Evolutionary conservation across 2,329 filamentous ascomycete genomes (phyloP), one percentile per base, ranked within the genome.

Genomic region (Raffaelea arxii): DNA sequence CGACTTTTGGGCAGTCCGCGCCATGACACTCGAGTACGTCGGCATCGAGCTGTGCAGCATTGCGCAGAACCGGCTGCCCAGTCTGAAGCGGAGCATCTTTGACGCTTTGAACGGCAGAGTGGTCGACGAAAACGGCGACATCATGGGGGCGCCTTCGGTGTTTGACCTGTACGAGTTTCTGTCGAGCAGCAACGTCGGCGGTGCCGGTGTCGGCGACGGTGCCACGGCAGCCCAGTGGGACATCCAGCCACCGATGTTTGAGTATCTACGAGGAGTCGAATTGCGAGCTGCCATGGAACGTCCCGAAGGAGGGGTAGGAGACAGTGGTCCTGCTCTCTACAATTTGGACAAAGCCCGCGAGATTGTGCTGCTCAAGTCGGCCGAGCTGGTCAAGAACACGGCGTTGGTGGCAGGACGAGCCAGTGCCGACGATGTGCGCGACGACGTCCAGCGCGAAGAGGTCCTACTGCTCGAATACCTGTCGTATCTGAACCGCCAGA

Each of bases 141-240:
- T 79, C 5, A 69, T 84, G 32, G 84, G 47, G n/a, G 49, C 88
- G 48, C 75, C 83, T 1, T 89, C 85, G 4, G 76, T 97, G 6
- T 95, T 97, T 58, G 89, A 96, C 53, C 74, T 97, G 21, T 92
- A 94, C 56, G 92, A 98, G 64, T 97, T 97, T 57, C 76, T 92
- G 49, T 63, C 74, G 2, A 60, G 70, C 19, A 71, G 72, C 40
- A n/a, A n/a, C n/a, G n/a, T n/a, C n/a, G n/a, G n/a, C n/a, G n/a
- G n/a, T n/a, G n/a, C n/a, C n/a, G n/a, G n/a, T n/a, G n/a, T n/a
- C n/a, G n/a, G n/a, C n/a, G n/a, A n/a, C n/a, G 69, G 63, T 16
- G 60, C 70, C n/a, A 70, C 73, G 36, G n/a, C n/a, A n/a, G 67
- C 63, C 4, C 58, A 69, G n/a, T 78, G 76, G 68, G 62, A 68